phyloP scores from a whole-genome alignment of 495 filamentous ascomycete genomes.

The Bacidia gigantensis region DNA sequence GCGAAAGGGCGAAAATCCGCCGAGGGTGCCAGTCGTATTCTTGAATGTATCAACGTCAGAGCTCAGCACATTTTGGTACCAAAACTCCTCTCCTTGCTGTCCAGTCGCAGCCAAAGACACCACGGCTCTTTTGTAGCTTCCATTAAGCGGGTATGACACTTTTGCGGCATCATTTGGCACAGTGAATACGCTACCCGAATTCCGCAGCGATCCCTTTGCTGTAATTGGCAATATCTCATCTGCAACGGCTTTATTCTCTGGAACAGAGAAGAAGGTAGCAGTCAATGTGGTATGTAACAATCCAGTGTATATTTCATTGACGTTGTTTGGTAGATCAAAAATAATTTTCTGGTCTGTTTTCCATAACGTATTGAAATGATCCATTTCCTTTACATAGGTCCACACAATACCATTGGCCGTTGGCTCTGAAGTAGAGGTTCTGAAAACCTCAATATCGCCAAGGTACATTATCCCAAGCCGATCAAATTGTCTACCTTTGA shows the following conservation, averaged over 20 bases:
- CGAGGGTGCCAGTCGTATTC: constrained; percentile 40
- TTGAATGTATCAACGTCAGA: constrained; percentile 49
- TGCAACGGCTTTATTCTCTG: constrained; percentile 36
- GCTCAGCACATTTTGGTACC: constrained; percentile 72
- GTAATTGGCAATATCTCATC: constrained; percentile 67
- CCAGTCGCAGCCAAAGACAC: constrained; percentile 67
- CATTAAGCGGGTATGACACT: constrained; percentile 41
- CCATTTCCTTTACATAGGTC: constrained; percentile 79
- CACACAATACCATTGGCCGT: constrained; percentile 52
- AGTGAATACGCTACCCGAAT: constrained; percentile 51
- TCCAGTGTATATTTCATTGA: constrained; percentile 65
- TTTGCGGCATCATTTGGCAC: constrained; percentile 53
- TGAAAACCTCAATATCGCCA: constrained; percentile 67
- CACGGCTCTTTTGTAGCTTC: constrained; percentile 52
- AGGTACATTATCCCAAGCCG: constrained; percentile 68
- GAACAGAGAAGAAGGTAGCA: constrained; percentile 54
- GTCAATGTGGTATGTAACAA: constrained; percentile 71
- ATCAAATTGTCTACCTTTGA: constrained; percentile 65
- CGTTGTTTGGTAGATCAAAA: constrained; percentile 70
- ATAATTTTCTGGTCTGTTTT: constrained; percentile 56
- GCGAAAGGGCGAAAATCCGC: constrained; percentile 64
- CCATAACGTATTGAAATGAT: constrained; percentile 56
- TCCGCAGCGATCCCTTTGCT: constrained; percentile 34
- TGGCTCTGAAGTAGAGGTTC: constrained; percentile 81
- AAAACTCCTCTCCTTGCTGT: constrained; percentile 72